Percentiles rank a stretch among this genome's conserved stretches.
These are phyloP conservation scores for Vanilla planifolia DNA, from an alignment of 106 monocot species.

Conservation along the genomic window DNA sequence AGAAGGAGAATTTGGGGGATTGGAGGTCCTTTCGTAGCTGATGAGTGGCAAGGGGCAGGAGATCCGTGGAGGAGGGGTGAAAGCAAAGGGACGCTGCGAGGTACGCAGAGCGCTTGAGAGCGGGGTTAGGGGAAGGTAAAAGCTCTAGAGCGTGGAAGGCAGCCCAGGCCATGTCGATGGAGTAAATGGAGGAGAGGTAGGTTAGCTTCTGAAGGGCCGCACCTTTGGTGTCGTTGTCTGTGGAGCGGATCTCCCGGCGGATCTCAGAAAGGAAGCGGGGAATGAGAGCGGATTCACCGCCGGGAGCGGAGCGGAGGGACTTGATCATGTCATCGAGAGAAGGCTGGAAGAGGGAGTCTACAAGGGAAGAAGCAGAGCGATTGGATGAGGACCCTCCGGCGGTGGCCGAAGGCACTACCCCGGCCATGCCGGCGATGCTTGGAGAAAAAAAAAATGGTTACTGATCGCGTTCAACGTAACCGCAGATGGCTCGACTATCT, in stretches of 20 bases:
- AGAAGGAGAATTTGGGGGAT: constrained; percentile 13
- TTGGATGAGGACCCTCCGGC: constrained; percentile 6
- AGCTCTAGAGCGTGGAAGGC: constrained; percentile 70
- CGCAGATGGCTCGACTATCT: too few relatives aligned
- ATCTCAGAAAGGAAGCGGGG: constrained; percentile 49
- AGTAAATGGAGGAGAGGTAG: constrained; percentile 77
- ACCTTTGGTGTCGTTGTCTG: constrained; percentile 51
- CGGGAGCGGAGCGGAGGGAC: constrained; percentile 45
- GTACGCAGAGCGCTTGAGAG: constrained; percentile 52
- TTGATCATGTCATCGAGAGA: constrained; percentile 78
- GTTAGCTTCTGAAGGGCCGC: constrained; percentile 76
- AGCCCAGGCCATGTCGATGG: constrained; percentile 35
- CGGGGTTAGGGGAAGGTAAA: constrained; percentile 47
- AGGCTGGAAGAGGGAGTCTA: constrained; percentile 75
- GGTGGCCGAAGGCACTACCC: too few relatives aligned
- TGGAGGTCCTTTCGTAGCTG: constrained; percentile 81
- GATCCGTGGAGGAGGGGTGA: constrained; percentile 44
- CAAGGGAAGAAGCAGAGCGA: constrained; percentile 31
- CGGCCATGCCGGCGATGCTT: too few relatives aligned
- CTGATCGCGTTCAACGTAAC: too few relatives aligned
- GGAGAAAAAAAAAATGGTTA: too few relatives aligned
- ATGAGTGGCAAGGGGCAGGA: constrained; percentile 73
- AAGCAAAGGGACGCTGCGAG: constrained; percentile 59
- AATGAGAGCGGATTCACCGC: constrained; percentile 26
- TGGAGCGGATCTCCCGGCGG: constrained; percentile 80